Conservation (phyloP, 225 moss, liverwort and hornwort species). For the Polytrichum commune region DNA sequence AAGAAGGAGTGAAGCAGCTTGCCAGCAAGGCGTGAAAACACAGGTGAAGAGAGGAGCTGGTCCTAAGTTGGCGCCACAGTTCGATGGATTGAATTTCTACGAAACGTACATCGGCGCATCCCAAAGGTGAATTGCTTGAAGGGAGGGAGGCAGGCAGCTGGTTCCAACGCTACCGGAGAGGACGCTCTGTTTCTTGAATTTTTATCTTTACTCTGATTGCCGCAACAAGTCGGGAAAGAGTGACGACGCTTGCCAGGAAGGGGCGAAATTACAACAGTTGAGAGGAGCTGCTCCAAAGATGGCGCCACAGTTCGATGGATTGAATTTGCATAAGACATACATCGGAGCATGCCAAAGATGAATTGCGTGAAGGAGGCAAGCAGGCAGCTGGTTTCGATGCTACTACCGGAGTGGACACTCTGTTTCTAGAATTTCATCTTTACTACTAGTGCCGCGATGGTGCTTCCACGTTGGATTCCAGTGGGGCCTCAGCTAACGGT, state of each 20-base stretch:
- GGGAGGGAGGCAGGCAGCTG: neutral
- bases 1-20: neutral
- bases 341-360: slow-evolving; percentile 30
- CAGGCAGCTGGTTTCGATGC: neutral
- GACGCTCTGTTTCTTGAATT: neutral
- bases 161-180: neutral
- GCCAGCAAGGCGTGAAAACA: slow-evolving; percentile 9
- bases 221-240: neutral
- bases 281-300: slow-evolving; percentile 25
- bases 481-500: neutral
- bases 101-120: slow-evolving; percentile 42
- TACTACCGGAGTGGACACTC: too few species aligned
- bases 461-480: too few species aligned
- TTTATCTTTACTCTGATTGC: slow-evolving; percentile 24
- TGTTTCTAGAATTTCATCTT: too few species aligned
- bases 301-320: slow-evolving; percentile 49
- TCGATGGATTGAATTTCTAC: slow-evolving; percentile 53
- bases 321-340: slow-evolving; percentile 50
- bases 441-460: too few species aligned
- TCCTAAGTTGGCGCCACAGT: slow-evolving; percentile 47
- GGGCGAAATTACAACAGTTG: slow-evolving; percentile 1
- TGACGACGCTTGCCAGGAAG: neutral
- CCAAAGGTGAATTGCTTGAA: slow-evolving; percentile 12
- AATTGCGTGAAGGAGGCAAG: neutral
- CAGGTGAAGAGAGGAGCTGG: slow-evolving; percentile 12